phyloP scores from a whole-genome alignment of 352 stramenopile species.

The Ophiocytium majus region DNA sequence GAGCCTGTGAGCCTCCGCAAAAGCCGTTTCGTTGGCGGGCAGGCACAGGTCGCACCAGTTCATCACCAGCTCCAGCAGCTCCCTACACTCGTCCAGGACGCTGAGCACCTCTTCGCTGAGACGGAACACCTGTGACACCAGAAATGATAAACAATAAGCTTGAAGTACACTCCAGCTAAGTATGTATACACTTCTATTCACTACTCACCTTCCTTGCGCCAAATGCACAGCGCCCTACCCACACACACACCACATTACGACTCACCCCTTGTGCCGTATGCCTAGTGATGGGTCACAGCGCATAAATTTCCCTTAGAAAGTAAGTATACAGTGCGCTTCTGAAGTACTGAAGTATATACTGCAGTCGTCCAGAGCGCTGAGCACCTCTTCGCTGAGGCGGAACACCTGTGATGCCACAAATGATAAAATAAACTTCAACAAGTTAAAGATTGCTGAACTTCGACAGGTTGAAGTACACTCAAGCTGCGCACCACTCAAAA shows the following conservation, averaged over 20 bases:
- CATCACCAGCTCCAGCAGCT: conserved; percentile 45
- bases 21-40: conserved; percentile 48
- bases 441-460: too few species aligned
- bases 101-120: conserved; percentile 41
- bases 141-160: not conserved
- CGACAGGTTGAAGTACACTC: not conserved
- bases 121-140: not conserved
- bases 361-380: conserved; percentile 36
- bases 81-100: conserved; percentile 41
- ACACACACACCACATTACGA: too few species aligned
- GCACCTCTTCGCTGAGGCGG: conserved; percentile 35
- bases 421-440: not conserved
- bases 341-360: too few species aligned
- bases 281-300: too few species aligned
- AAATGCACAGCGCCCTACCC: too few species aligned
- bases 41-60: conserved; percentile 54
- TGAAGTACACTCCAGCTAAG: too few species aligned
- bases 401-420: not conserved
- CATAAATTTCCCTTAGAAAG: too few species aligned
- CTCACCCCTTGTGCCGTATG: too few species aligned
- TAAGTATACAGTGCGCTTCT: too few species aligned
- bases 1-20: conserved; percentile 42
- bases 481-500: too few species aligned
- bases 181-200: too few species aligned
- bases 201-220: too few species aligned